Conservation (phyloP, 2,329 filamentous ascomycete species). For the Claviceps capensis region DNA sequence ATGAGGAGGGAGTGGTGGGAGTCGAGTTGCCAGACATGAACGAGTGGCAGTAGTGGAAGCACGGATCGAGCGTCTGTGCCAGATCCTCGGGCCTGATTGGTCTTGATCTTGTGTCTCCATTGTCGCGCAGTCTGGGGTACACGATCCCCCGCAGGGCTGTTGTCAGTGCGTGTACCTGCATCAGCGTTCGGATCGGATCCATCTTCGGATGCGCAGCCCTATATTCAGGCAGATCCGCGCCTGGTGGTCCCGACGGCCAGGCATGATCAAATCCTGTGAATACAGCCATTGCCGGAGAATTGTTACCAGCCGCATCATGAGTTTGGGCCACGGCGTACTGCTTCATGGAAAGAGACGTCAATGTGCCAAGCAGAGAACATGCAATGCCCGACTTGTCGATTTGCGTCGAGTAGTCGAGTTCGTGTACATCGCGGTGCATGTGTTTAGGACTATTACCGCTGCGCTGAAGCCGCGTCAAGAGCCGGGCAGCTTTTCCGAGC, state of each 20-base stretch:
- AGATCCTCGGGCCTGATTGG: slow-evolving; percentile 15
- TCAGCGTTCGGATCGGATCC: slow-evolving; percentile 3
- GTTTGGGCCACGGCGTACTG: background rate
- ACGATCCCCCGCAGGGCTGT: background rate
- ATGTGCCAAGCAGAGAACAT: slow-evolving; percentile 45
- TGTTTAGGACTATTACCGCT: background rate
- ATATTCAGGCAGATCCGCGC: background rate
- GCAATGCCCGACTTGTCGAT: slow-evolving; percentile 27
- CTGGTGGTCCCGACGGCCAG: background rate
- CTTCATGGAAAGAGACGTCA: slow-evolving; percentile 1
- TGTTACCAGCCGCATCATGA: background rate
- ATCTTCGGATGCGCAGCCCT: background rate
- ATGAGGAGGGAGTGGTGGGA: slow-evolving; percentile 21
- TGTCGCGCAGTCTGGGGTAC: background rate
- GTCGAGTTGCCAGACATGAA: slow-evolving; percentile 21
- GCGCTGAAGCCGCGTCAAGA: slow-evolving; percentile 20
- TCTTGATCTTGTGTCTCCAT: background rate
- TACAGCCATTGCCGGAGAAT: background rate
- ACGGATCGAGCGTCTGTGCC: slow-evolving; percentile 19
- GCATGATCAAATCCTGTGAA: slow-evolving; percentile 2
- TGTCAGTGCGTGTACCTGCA: slow-evolving; percentile 3
- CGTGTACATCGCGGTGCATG: background rate
- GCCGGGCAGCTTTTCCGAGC: slow-evolving; percentile 45
- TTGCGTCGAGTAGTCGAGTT: slow-evolving; percentile 6
- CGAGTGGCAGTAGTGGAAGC: slow-evolving; percentile 25